Percentiles rank a stretch among this genome's conserved stretches.
Evolutionary conservation across 179 eudicot genomes (phyloP).

Genomic region (Silene noctiflora): DNA sequence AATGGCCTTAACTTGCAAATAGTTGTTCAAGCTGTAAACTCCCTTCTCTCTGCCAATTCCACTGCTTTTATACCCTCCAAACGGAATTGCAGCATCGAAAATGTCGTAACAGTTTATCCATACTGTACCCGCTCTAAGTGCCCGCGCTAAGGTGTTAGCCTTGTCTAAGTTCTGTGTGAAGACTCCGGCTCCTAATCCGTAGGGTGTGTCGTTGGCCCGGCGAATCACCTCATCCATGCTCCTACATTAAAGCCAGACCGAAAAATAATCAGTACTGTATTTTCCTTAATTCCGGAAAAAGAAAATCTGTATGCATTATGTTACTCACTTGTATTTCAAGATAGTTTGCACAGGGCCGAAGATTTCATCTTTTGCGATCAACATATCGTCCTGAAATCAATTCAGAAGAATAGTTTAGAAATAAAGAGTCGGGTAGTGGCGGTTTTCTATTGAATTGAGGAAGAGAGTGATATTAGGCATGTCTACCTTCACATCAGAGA

Average conservation of each 20-base stretch:
- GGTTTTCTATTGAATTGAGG: not conserved
- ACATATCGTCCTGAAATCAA: conserved; percentile 55
- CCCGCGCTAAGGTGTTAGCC: conserved; percentile 61
- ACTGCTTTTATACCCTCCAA: conserved; percentile 78
- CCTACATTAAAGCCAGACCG: conserved; percentile 26
- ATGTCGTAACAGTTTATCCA: conserved; percentile 66
- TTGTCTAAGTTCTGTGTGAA: conserved; percentile 61
- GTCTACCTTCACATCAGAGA: conserved; percentile 55
- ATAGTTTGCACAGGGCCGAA: conserved; percentile 69
- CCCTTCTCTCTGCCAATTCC: conserved; percentile 82
- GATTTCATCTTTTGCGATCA: conserved; percentile 67
- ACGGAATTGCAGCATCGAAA: conserved; percentile 70
- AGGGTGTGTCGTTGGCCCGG: conserved; percentile 50
- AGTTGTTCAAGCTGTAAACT: conserved; percentile 50
- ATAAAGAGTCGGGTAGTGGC: not conserved
- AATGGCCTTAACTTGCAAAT: conserved; percentile 75
- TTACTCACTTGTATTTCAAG: conserved; percentile 61
- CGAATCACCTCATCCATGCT: conserved; percentile 50
- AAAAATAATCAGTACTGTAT: not conserved
- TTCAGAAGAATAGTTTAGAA: not conserved
- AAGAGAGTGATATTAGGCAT: not conserved
- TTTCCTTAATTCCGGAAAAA: not conserved
- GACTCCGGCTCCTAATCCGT: conserved; percentile 74
- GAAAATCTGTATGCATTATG: not conserved
- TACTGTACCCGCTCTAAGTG: conserved; percentile 60